Percentiles rank a stretch among this genome's conserved stretches.
phyloP scores from a whole-genome alignment of 192 early-diverging fungal species.

The Coemansia sp. region DNA sequence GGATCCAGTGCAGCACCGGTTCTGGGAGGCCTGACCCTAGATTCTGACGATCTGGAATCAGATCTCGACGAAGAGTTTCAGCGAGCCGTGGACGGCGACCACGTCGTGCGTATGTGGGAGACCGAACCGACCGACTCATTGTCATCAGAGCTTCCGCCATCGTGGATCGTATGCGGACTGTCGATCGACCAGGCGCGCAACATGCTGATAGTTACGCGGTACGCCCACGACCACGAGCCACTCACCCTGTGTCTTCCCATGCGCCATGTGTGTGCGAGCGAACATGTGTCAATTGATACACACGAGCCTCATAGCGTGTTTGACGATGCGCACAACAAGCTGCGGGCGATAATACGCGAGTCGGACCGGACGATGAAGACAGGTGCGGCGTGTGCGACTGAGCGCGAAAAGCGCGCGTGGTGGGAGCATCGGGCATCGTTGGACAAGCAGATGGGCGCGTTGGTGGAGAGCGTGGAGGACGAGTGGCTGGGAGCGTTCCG shows the following conservation, averaged over 20 bases:
- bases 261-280: slow-evolving; percentile 15
- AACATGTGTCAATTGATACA: no score
- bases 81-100: slow-evolving; percentile 21
- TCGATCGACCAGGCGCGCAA: slow-evolving; percentile 68
- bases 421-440: slow-evolving; percentile 73
- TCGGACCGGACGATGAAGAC: slow-evolving; percentile 71
- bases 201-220: slow-evolving; percentile 71
- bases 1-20: not conserved
- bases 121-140: not conserved
- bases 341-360: slow-evolving; percentile 65
- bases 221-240: slow-evolving; percentile 54
- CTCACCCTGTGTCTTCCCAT: slow-evolving; percentile 74
- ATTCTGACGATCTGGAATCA: no score
- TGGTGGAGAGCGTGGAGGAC: slow-evolving; percentile 69
- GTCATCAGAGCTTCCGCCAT: slow-evolving; percentile 48
- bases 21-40: no score
- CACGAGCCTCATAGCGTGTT: slow-evolving; percentile 27
- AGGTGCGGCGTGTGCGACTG: slow-evolving; percentile 51
- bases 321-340: slow-evolving; percentile 42
- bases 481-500: slow-evolving; percentile 88
- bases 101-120: slow-evolving; percentile 23
- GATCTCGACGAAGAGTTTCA: not conserved
- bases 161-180: slow-evolving; percentile 78
- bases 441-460: slow-evolving; percentile 64
- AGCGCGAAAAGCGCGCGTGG: slow-evolving; percentile 75